Evolutionary conservation across 2,329 filamentous ascomycete species (phyloP).

Genomic region (Claviceps sorghi): DNA sequence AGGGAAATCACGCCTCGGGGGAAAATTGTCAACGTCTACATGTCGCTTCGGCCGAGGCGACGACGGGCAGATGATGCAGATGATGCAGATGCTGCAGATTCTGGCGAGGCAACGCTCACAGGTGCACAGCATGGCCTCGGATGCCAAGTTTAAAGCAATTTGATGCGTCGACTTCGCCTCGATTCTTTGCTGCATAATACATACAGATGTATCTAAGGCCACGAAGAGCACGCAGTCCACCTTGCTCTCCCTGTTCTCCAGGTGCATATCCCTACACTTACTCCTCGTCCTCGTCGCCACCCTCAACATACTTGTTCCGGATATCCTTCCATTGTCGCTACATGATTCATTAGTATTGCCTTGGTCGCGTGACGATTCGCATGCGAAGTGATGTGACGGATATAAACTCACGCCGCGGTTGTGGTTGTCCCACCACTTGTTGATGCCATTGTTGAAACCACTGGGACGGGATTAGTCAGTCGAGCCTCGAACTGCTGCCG

Average conservation of each 20-base stretch:
- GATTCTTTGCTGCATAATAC: conserved; percentile 20
- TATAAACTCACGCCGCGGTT: conserved; percentile 71
- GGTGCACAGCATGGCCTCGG: neutral
- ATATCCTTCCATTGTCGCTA: conserved; percentile 99
- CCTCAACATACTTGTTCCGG: conserved; percentile 71
- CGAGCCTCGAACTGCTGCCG: conserved; percentile 8
- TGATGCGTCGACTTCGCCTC: conserved; percentile 7
- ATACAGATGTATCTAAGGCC: conserved; percentile 17
- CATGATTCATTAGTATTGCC: conserved; percentile 13
- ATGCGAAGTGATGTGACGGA: neutral
- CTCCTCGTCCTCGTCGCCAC: conserved; percentile 50
- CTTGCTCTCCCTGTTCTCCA: conserved; percentile 7
- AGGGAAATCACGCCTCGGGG: neutral
- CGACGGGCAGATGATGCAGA: neutral
- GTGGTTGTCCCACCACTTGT: conserved; percentile 77
- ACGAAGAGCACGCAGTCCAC: conserved; percentile 6
- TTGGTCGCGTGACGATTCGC: neutral
- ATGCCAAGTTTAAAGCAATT: neutral
- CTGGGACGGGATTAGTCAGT: conserved; percentile 34
- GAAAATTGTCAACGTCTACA: neutral
- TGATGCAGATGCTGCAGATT: neutral
- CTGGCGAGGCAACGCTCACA: neutral
- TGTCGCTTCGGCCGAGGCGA: neutral
- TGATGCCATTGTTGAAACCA: conserved; percentile 66
- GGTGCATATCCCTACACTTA: conserved; percentile 8